These are phyloP conservation scores for Colletotrichum brevisporum DNA, from an alignment of 2,329 filamentous ascomycete genomes.

Conservation along the genomic window DNA sequence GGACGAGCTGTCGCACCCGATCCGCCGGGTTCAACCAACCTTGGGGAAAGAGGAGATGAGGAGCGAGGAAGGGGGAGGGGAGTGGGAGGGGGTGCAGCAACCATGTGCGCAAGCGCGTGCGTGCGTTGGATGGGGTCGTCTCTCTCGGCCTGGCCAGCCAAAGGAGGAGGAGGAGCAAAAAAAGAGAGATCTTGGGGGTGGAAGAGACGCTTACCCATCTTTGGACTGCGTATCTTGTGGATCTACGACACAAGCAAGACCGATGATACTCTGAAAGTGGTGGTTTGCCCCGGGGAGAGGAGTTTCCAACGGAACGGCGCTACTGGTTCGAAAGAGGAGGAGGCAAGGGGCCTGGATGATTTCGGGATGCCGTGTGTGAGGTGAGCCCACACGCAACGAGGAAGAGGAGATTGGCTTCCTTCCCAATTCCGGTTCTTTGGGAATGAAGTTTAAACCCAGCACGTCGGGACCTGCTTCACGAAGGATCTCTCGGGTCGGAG, in stretches of 20 bases:
- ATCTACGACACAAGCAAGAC: slow-evolving; percentile 8
- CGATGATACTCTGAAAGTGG: slow-evolving; percentile 8
- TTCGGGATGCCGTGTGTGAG: too few species aligned
- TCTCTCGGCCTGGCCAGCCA: too few species aligned
- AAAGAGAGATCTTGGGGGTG: too few species aligned
- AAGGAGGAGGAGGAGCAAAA: too few species aligned
- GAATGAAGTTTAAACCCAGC: slow-evolving; percentile 3
- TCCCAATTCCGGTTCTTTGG: slow-evolving; percentile 27
- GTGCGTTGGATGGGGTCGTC: too few species aligned
- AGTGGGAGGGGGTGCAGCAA: slow-evolving; percentile 1
- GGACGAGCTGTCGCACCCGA: slow-evolving; percentile 30
- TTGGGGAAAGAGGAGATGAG: slow-evolving; percentile 36
- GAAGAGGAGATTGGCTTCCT: slow-evolving; percentile 16
- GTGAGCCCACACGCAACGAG: neutral
- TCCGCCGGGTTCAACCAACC: slow-evolving; percentile 23
- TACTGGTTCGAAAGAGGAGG: neutral
- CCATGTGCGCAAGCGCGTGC: too few species aligned
- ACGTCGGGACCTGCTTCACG: slow-evolving; percentile 8
- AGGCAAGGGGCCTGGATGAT: too few species aligned
- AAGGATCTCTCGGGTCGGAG: neutral
- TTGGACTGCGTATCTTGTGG: slow-evolving; percentile 16
- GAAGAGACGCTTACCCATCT: slow-evolving; percentile 38
- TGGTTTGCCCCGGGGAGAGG: slow-evolving; percentile 10
- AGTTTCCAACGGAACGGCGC: slow-evolving; percentile 4
- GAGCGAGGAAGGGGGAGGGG: neutral